Base-by-base conservation (phyloP, 139 green algal species). In the Volvox reticuliferus region DNA sequence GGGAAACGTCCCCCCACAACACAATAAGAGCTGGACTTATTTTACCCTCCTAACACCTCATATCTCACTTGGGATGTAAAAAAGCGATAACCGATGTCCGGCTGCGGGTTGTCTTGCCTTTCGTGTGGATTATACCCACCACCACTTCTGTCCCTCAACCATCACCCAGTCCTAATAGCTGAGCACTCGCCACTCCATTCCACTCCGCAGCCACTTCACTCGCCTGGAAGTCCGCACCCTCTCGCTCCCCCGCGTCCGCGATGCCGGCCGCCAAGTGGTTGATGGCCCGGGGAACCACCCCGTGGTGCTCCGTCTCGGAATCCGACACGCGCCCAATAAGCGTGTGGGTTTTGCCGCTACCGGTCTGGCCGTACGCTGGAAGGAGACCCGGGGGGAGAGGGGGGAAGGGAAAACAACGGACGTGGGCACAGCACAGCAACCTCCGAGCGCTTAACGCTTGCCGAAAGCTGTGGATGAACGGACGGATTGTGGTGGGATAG, bases 291-390 rank as follows among this genome's bases (percentile, higher is more conserved):
- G 95, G 94, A 37, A 98, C 94, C n/a, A 98, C 93, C 26, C 96
- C 96, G 0, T 83, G 79, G 28, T 93, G 50, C 9, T 36, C 21
- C 0, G 79, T 55, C 5, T 55, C 44, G 44, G 44, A 28, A 44
- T 87, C 68, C 6, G 21, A 19, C 30, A 95, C 62, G 18, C 80
- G 37, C 26, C 93, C 93, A 17, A 97, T 91, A 13, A 98, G 91
- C 0, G 95, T 97, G 91, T 98, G 95, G 9, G 96, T 98, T 85
- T 98, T 98, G 44, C 96, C 96, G 82, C 92, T 93, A 78, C 95
- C 96, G 22, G 96, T 97, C 75, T 98, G 96, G 14, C 96, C 95
- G 85, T 96, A 98, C 1, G 92, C 90, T 88, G 79, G 19, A n/a
- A 17, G 28, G n/a, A n/a, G n/a, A n/a, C n/a, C n/a, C n/a, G n/a